These are phyloP conservation scores for Phragmites australis DNA, from an alignment of 176 grass and related monocot genomes.

Conservation along the genomic window DNA sequence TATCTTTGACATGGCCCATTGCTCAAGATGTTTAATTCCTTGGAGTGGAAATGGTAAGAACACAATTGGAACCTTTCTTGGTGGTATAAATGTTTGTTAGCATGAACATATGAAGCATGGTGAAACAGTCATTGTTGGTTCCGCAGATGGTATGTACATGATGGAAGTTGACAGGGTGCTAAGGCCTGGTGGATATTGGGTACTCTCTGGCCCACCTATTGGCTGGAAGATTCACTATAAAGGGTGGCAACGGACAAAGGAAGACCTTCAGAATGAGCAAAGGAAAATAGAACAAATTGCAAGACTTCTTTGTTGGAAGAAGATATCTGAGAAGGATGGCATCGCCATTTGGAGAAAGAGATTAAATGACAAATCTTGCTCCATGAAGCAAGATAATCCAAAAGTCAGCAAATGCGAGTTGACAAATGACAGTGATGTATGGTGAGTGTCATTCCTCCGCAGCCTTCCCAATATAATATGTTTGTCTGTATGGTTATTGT, in stretches of 20 bases:
- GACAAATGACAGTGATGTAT: slow-evolving; percentile 54
- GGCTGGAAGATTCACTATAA: slow-evolving; percentile 76
- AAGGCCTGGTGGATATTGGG: slow-evolving; percentile 85
- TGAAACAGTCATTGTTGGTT: slow-evolving; percentile 14
- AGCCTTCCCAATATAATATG: neutral
- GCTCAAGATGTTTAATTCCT: slow-evolving; percentile 81
- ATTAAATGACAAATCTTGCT: slow-evolving; percentile 61
- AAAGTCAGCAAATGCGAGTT: slow-evolving; percentile 62
- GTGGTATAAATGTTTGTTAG: slow-evolving; percentile 4
- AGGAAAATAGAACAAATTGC: slow-evolving; percentile 77
- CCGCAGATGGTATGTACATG: slow-evolving; percentile 91
- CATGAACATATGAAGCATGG: slow-evolving; percentile 16
- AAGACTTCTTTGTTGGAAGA: slow-evolving; percentile 82
- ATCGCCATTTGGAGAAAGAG: slow-evolving; percentile 80
- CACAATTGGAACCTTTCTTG: slow-evolving; percentile 7
- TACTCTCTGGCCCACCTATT: slow-evolving; percentile 85
- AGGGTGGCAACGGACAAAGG: slow-evolving; percentile 63
- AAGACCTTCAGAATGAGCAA: slow-evolving; percentile 69
- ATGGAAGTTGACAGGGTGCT: slow-evolving; percentile 92
- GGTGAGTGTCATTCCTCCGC: slow-evolving; percentile 47
- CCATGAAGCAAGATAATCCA: slow-evolving; percentile 41
- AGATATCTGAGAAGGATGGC: slow-evolving; percentile 71
- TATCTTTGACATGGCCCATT: slow-evolving; percentile 89
- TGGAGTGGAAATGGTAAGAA: slow-evolving; percentile 72
- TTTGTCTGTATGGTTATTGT: neutral